Evolutionary conservation across 176 grass and related monocot genomes (phyloP).

Genomic region (Cenchrus purpureus): DNA sequence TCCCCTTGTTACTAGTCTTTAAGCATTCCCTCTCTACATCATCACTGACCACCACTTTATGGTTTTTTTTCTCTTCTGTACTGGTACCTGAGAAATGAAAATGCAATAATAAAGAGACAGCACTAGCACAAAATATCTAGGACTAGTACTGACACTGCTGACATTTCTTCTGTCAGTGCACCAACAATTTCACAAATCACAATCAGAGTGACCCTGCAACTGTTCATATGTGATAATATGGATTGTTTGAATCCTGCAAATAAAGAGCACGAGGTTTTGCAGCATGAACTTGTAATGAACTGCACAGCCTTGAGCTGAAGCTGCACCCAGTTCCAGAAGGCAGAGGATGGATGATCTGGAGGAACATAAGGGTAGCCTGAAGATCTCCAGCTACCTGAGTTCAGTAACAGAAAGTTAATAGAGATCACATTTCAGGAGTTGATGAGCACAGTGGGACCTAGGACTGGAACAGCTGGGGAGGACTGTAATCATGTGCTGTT

Average conservation of each 20-base stretch:
- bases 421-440: not conserved
- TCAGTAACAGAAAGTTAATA: conserved; percentile 5
- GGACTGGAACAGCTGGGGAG: not conserved
- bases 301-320: conserved; percentile 3
- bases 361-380: not conserved
- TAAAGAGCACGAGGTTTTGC: not conserved
- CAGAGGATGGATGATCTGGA: not conserved
- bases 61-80: conserved; percentile 12
- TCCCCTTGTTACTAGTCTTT: conserved; percentile 46
- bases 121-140: conserved; percentile 43
- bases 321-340: conserved; percentile 14
- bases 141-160: conserved; percentile 11
- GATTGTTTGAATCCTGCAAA: conserved; percentile 2
- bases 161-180: not conserved
- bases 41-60: conserved; percentile 51
- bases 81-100: conserved; percentile 25
- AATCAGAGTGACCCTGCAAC: not conserved
- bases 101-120: conserved; percentile 16
- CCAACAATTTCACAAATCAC: not conserved
- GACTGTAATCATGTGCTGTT: not conserved
- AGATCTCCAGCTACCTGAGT: not conserved
- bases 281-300: conserved; percentile 18
- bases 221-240: not conserved
- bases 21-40: conserved; percentile 58
- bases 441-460: not conserved